These are phyloP conservation scores for Hyaloperonospora arabidopsidis DNA, from an alignment of 352 stramenopile species.

Conservation along the genomic window DNA sequence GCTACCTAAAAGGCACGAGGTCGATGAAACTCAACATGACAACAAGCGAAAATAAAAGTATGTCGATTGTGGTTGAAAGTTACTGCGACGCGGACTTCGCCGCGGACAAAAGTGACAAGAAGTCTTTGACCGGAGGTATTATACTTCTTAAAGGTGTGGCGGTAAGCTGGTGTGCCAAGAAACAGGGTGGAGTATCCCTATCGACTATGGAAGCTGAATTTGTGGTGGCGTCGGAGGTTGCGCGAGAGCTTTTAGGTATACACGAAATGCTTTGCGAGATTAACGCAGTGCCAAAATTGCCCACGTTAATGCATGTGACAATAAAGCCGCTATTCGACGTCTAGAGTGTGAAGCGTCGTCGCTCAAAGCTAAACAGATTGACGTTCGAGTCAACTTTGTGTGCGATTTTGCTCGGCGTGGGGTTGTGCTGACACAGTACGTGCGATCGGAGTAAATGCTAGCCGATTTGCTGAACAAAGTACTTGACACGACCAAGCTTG, in stretches of 20 bases:
- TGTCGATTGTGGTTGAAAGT: not conserved
- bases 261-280: not conserved
- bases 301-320: not conserved
- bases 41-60: not conserved
- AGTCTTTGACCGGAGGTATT: not conserved
- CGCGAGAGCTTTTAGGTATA: not conserved
- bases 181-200: not conserved
- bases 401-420: not conserved
- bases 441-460: not conserved
- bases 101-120: not conserved
- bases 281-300: not conserved
- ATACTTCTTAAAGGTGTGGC: not conserved
- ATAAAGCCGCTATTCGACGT: not conserved
- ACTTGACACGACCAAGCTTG: not conserved
- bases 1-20: no score
- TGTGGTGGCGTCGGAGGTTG: no score
- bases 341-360: not conserved
- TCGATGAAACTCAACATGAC: not conserved
- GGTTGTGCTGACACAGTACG: not conserved
- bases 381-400: constrained; percentile 1
- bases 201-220: not conserved
- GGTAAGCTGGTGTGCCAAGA: not conserved
- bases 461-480: not conserved
- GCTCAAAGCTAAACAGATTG: not conserved
- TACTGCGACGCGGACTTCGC: not conserved